Evolutionary conservation across 2,329 filamentous ascomycete genomes (phyloP), one percentile per base, ranked within the genome.

Genomic region (Penicillium sp.): DNA sequence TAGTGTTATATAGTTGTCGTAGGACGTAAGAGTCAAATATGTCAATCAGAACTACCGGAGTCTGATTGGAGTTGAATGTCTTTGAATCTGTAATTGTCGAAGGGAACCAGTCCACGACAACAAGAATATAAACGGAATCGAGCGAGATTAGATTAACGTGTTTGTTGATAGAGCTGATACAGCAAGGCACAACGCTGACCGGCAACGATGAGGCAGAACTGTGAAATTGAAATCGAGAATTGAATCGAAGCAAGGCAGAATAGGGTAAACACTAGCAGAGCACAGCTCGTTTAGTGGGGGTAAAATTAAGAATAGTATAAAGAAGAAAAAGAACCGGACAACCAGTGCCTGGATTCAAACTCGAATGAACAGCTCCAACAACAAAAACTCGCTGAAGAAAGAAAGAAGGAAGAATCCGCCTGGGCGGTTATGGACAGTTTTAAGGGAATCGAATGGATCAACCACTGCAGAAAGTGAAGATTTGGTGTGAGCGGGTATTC

Each of bases 351-450:
- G 68, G 71, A 68, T 67, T 72, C 69, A 62, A 62, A 69, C 65
- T 65, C 77, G 81, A 79, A 80, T 81, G 71, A 69, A 70, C 75
- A 77, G 72, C 72, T 75, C 72, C 67, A 72, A 68, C 68, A 69
- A 71, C 69, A 68, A 66, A 68, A 63, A 80, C 86, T 89, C 89
- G 87, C 87, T 88, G 81, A 81, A 81, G 86, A 85, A 79, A 72
- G 67, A 75, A 76, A 77, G 72, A 69, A 29, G 65, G 68, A 71
- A 67, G 69, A 69, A 53, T 64, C 49, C 50, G 63, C 59, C 60
- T 62, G 58, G 62, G 65, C 60, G 63, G 61, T 55, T 63, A 54
- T 61, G 51, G 57, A 44, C 54, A 54, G 44, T 66, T 67, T 65
- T 65, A 67, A 64, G 60, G 61, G 53, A 60, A 63, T 54, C 54